These are phyloP conservation scores for Abelmoschus esculentus DNA, from an alignment of 345 rosid species.

Conservation along the genomic window DNA sequence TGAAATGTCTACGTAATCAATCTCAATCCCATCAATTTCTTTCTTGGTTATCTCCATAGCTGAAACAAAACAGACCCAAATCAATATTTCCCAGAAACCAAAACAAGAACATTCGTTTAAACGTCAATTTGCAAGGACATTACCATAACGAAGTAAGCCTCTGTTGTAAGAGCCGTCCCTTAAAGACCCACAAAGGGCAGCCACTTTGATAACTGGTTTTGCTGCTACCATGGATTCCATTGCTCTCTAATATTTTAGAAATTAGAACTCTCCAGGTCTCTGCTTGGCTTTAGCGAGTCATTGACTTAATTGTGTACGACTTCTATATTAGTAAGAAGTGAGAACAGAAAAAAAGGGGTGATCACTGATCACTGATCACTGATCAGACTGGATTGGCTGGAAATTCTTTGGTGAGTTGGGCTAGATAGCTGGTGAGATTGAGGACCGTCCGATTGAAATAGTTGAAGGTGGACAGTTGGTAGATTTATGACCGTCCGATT, in stretches of 20 bases:
- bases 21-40: slow-evolving; percentile 37
- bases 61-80: slow-evolving; percentile 11
- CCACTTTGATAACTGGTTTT: slow-evolving; percentile 47
- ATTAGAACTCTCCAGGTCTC: background rate
- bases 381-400: background rate
- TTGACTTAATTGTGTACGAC: background rate
- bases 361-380: too few species aligned
- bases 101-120: background rate
- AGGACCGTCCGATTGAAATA: background rate
- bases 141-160: slow-evolving; percentile 72
- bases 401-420: background rate
- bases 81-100: background rate
- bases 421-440: background rate
- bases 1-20: slow-evolving; percentile 51
- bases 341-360: too few species aligned
- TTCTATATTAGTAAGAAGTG: too few species aligned
- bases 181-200: slow-evolving; percentile 79
- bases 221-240: slow-evolving; percentile 38
- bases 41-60: slow-evolving; percentile 38
- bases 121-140: background rate
- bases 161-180: slow-evolving; percentile 62
- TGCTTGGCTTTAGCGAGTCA: background rate
- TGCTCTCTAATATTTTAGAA: background rate
- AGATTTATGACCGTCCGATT: background rate
- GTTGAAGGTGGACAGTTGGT: background rate